Evolutionary conservation across 2,329 filamentous ascomycete genomes (phyloP).

Genomic region (Paraphaeosphaeria sporulosa): DNA sequence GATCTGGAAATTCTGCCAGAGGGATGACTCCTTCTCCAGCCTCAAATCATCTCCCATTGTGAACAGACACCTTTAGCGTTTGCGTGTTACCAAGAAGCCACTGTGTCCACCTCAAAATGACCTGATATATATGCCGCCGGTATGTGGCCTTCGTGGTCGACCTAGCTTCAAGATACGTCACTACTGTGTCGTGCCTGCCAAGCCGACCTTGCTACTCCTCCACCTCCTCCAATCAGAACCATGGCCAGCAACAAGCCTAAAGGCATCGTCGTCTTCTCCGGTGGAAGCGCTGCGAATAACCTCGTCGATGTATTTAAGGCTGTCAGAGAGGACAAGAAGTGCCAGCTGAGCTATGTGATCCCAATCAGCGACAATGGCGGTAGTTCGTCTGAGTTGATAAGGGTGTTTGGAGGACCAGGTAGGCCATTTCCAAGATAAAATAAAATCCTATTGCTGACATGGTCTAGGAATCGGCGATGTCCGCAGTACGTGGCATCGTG

Average conservation of each 20-base stretch:
- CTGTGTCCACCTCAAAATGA: slow-evolving; percentile 30
- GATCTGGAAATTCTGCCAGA: slow-evolving; percentile 21
- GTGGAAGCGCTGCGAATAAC: slow-evolving; percentile 92
- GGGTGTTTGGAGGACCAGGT: slow-evolving; percentile 94
- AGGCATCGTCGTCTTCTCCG: slow-evolving; percentile 86
- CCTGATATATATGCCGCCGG: slow-evolving; percentile 23
- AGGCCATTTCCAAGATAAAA: slow-evolving; percentile 38
- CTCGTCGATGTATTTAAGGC: slow-evolving; percentile 87
- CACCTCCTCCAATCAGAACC: slow-evolving; percentile 21
- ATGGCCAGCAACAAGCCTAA: slow-evolving; percentile 41
- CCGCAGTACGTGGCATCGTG: slow-evolving; percentile 63
- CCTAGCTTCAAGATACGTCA: slow-evolving; percentile 16
- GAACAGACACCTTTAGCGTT: slow-evolving; percentile 21
- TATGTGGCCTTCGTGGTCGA: slow-evolving; percentile 18
- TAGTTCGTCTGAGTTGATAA: slow-evolving; percentile 89
- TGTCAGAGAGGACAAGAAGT: slow-evolving; percentile 67
- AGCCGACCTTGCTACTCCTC: slow-evolving; percentile 21
- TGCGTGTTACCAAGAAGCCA: slow-evolving; percentile 25
- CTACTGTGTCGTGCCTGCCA: slow-evolving; percentile 24
- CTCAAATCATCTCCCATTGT: slow-evolving; percentile 21
- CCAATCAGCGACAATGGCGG: slow-evolving; percentile 97
- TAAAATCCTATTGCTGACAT: neutral
- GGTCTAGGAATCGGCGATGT: slow-evolving; percentile 72
- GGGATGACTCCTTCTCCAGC: slow-evolving; percentile 34
- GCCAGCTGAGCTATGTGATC: slow-evolving; percentile 82